Evolutionary conservation across 1,284 basidiomycete species (phyloP).

Genomic region (Tilletiopsis washingtonensis): DNA sequence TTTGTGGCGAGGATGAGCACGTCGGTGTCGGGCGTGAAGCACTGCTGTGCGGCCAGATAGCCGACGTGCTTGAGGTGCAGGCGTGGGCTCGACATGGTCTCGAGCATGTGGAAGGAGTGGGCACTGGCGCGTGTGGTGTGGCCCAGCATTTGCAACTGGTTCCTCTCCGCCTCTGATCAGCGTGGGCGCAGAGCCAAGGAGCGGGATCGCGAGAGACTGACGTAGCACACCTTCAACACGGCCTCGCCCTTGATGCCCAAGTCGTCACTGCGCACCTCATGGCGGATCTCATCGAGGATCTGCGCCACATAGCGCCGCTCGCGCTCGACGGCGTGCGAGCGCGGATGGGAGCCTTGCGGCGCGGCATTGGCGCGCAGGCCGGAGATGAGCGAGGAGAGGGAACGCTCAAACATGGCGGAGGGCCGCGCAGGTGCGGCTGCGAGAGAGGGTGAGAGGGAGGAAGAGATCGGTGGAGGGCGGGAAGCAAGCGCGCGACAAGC

Average conservation of each 20-base stretch:
- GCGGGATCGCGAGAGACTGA: constrained; percentile 55
- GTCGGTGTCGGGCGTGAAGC: constrained; percentile 87
- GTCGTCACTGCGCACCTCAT: constrained; percentile 84
- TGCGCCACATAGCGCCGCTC: constrained; percentile 50
- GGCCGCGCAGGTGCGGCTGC: not conserved
- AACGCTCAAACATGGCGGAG: constrained; percentile 42
- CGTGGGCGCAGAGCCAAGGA: too few species aligned
- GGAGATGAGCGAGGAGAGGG: constrained; percentile 43
- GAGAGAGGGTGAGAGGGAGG: not conserved
- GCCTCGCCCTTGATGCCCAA: constrained; percentile 95
- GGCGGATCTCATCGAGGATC: constrained; percentile 64
- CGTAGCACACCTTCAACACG: constrained; percentile 91
- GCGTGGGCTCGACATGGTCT: constrained; percentile 89
- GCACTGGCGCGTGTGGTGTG: constrained; percentile 50
- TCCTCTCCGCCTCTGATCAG: too few species aligned
- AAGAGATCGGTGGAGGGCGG: too few species aligned
- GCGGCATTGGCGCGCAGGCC: constrained; percentile 23
- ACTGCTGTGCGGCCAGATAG: constrained; percentile 87
- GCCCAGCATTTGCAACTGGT: constrained; percentile 76
- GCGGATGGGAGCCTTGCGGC: too few species aligned
- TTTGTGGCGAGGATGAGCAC: constrained; percentile 97
- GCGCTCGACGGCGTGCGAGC: constrained; percentile 47
- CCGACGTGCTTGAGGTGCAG: constrained; percentile 91
- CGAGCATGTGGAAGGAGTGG: constrained; percentile 66
- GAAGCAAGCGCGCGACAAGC: too few species aligned